Conservation (phyloP, 169 alveolate species). For the Neospora caninum region DNA sequence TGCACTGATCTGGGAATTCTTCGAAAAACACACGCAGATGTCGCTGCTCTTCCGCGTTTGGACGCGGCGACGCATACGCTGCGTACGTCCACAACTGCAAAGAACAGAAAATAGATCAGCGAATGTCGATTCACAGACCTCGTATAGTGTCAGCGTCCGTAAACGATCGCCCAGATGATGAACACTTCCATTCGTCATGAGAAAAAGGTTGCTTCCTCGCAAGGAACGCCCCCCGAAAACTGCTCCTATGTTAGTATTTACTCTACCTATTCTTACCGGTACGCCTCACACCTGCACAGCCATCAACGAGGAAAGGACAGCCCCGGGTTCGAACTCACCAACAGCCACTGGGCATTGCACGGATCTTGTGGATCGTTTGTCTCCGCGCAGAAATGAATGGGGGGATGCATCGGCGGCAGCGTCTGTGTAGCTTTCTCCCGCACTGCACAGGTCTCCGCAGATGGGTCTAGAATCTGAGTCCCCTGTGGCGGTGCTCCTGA, state of each 20-base stretch:
- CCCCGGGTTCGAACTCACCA: constrained; percentile 31
- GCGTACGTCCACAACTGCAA: constrained; percentile 56
- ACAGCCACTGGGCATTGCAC: constrained; percentile 64
- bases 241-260: too few species aligned
- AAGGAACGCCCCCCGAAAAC: too few species aligned
- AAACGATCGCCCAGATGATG: too few species aligned
- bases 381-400: constrained; percentile 45
- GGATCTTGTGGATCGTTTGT: constrained; percentile 55
- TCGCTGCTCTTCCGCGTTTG: constrained; percentile 38
- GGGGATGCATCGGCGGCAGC: background rate
- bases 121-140: too few species aligned
- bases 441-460: background rate
- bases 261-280: too few species aligned
- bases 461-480: background rate
- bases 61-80: constrained; percentile 40
- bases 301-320: too few species aligned
- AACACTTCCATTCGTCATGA: too few species aligned
- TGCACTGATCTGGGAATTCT: constrained; percentile 59
- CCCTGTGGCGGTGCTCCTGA: background rate
- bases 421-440: background rate
- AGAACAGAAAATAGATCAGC: background rate
- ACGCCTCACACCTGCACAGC: too few species aligned
- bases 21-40: constrained; percentile 42
- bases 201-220: too few species aligned
- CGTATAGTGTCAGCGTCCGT: too few species aligned